Base-by-base conservation (phyloP, 75 land plant species). In the Picea glauca region DNA sequence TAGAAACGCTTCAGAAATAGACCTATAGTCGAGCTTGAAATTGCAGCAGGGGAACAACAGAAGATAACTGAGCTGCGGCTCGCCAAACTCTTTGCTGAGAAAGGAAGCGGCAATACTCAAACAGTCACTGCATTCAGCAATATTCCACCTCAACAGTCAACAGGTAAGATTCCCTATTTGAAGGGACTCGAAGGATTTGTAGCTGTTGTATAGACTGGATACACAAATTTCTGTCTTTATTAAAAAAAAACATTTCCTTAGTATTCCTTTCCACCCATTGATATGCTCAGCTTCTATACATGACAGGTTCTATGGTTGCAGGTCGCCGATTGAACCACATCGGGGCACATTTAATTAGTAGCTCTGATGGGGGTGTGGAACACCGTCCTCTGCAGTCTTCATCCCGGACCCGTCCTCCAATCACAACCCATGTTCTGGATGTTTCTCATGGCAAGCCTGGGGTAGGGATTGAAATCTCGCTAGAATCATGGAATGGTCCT, bases 381-480 rank as follows among this genome's bases (percentile, higher is more conserved):
- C 77, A 72, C 13, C 80, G 20, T 35, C 82, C 46, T 50, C 8
- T 26, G 40, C 68, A 80, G 62, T 14, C 77, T 61, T 62, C 83
- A 33, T 63, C 84, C 43, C 80, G 85, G 64, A 85, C 87, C 13
- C 91, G 94, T 23, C 99, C 98, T 33, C 98, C 98, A 3, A 92
- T 96, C 59, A 96, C 99, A 70, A 96, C 98, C 26, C 99, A 96
- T 81, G 89, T 94, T 26, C 80, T 96, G 86, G 99, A 96, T 78
- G 89, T 94, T 35, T 81, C 98, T 30, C 88, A 84, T 60, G 99
- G 99, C 7, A 89, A 72, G 76, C 98, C 98, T 67, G 99, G 88
- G 43, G 76, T 87, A 62, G 99, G 92, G 38, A 70, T 96, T 77
- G 87, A 90, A 62, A 90, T 96, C 6, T 78, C 68, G 12, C 88